Base-by-base conservation (phyloP, 164 flowering plant species). In the Chloranthus sessilifolius region DNA sequence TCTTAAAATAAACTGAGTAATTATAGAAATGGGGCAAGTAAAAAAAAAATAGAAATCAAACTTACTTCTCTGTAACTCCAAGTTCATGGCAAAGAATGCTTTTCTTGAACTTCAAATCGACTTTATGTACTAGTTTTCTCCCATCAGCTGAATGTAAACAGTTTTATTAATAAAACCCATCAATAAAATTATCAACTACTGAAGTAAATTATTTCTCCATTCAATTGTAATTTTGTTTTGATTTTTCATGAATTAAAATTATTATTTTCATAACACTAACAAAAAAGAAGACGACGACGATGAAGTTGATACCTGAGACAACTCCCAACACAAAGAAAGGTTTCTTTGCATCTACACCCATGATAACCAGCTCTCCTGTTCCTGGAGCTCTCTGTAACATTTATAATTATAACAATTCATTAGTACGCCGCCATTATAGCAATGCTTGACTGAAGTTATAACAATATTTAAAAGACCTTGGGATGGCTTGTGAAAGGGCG, bases 401-500 rank as follows among this genome's bases (percentile, higher is more conserved):
- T 7, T 27, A 11, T 47, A 15, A 10, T 2, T 0, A 12, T 31
- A n/a, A n/a, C n/a, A n/a, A n/a, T n/a, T n/a, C n/a, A n/a, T n/a
- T n/a, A n/a, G n/a, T n/a, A n/a, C n/a, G 5, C 2, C 3, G 15
- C 1, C 11, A 39, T 21, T 37, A 25, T 52, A 9, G 28, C 10
- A 10, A 11, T 7, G 3, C 20, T 6, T 21, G 16, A 1, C 24
- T 33, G 15, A 12, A 25, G 50, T 9, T 1, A 8, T 34, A 17
- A 8, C 24, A 19, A n/a, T n/a, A 33, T 3, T 25, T n/a, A 12
- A 26, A 0, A 12, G 28, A 80, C 90, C 84, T 83, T 83, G 0
- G 86, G 82, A 41, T 83, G 90, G 56, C 79, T 66, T 4, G 77
- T 76, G 42, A 80, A 83, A 33, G 90, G 74, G 15, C 83, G 58